Conservation (phyloP, 352 stramenopile species). For the Halophytophthora batemanensis region DNA sequence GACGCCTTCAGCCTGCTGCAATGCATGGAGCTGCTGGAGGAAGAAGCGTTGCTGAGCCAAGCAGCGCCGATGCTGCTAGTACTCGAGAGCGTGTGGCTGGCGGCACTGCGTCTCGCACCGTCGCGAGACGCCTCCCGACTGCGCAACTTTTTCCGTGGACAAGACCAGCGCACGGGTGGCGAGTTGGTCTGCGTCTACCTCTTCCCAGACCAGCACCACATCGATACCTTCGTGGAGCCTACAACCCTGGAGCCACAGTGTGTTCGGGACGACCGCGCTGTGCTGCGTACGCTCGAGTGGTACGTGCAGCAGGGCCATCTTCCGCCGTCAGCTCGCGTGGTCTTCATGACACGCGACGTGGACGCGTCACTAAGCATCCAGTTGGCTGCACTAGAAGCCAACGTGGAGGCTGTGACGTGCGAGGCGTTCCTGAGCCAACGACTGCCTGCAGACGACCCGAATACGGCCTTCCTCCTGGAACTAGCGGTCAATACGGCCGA, state of each 20-base stretch:
- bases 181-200: slow-evolving; percentile 45
- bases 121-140: slow-evolving; percentile 63
- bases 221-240: slow-evolving; percentile 46
- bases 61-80: slow-evolving; percentile 49
- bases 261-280: slow-evolving; percentile 33
- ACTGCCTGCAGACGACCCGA: slow-evolving; percentile 24
- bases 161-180: slow-evolving; percentile 45
- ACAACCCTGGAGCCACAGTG: slow-evolving; percentile 37
- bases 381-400: slow-evolving; percentile 25
- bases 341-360: slow-evolving; percentile 60
- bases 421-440: slow-evolving; percentile 43
- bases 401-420: slow-evolving; percentile 58
- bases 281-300: slow-evolving; percentile 68
- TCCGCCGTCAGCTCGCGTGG: slow-evolving; percentile 26
- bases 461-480: slow-evolving; percentile 46
- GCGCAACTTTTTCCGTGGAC: slow-evolving; percentile 54
- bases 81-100: slow-evolving; percentile 67
- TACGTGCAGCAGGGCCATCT: slow-evolving; percentile 46
- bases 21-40: slow-evolving; percentile 75
- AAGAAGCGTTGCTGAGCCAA: slow-evolving; percentile 45
- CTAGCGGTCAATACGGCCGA: slow-evolving; percentile 62
- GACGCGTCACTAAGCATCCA: slow-evolving; percentile 39
- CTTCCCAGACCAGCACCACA: slow-evolving; percentile 74
- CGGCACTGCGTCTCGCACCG: slow-evolving; percentile 61
- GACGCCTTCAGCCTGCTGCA: slow-evolving; percentile 69